Conservation (phyloP, 2,329 filamentous ascomycete species). For the Colletotrichum somersetense region DNA sequence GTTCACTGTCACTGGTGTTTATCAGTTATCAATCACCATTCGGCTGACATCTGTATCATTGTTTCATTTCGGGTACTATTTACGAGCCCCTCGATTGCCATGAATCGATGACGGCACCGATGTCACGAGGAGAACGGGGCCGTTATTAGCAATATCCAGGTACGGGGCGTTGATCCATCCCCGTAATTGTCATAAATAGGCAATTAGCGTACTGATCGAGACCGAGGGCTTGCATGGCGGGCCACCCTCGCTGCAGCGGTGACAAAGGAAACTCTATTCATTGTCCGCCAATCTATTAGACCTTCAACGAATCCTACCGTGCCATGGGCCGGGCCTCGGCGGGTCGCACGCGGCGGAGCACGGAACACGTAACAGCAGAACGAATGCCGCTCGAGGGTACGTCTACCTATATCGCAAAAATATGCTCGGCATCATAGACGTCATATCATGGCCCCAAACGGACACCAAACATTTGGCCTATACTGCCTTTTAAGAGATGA, state of each 20-base stretch:
- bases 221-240: not conserved
- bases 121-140: not conserved
- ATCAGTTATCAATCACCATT: too few species aligned
- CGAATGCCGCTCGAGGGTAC: constrained; percentile 18
- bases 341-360: constrained; percentile 17
- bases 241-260: constrained; percentile 13
- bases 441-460: not conserved
- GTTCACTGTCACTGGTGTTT: not conserved
- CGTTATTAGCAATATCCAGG: not conserved
- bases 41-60: not conserved
- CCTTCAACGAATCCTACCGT: not conserved
- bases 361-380: not conserved
- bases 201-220: not conserved
- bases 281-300: not conserved
- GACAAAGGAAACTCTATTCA: constrained; percentile 22
- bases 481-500: not conserved
- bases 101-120: not conserved
- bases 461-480: too few species aligned
- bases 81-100: not conserved
- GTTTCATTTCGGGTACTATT: not conserved
- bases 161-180: not conserved
- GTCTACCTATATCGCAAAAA: constrained; percentile 2
- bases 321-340: constrained; percentile 12
- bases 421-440: not conserved
- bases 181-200: not conserved